These are phyloP conservation scores for Teratosphaeria zuluensis DNA, from an alignment of 2,329 filamentous ascomycete species.

Conservation along the genomic window DNA sequence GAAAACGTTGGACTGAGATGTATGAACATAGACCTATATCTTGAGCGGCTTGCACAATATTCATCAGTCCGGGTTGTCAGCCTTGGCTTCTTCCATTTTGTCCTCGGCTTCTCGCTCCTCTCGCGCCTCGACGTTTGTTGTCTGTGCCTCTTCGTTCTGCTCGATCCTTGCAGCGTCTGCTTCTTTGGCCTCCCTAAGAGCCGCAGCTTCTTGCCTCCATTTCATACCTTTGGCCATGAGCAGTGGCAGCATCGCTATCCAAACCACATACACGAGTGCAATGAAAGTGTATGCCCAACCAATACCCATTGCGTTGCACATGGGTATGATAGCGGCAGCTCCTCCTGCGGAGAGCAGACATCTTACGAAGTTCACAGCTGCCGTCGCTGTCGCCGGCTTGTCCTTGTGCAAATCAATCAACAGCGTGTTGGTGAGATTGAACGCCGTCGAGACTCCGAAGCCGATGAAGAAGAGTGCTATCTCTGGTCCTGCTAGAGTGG, in stretches of 20 bases:
- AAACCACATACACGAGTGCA: slow-evolving; percentile 12
- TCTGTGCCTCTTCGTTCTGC: not conserved
- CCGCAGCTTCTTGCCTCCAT: slow-evolving; percentile 11
- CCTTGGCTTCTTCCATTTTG: not conserved
- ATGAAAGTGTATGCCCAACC: slow-evolving; percentile 12
- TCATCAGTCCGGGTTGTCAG: not conserved
- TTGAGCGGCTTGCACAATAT: not conserved
- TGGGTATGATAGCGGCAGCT: slow-evolving; percentile 28
- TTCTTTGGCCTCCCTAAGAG: not conserved
- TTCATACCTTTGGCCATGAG: slow-evolving; percentile 15
- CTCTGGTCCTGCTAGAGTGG: slow-evolving; percentile 32
- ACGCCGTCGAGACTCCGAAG: slow-evolving; percentile 26
- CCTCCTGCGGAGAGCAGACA: slow-evolving; percentile 36
- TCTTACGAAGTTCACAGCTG: slow-evolving; percentile 35
- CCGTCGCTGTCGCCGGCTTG: slow-evolving; percentile 33
- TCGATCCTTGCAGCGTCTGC: not conserved
- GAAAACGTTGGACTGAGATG: not conserved
- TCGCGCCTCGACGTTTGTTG: not conserved
- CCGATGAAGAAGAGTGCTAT: slow-evolving; percentile 36
- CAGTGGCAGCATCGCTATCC: slow-evolving; percentile 13
- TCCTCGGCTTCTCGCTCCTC: not conserved
- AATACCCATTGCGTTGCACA: slow-evolving; percentile 12
- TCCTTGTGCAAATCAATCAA: slow-evolving; percentile 35
- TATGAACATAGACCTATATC: not conserved
- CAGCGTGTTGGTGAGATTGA: slow-evolving; percentile 37